A percentile compares a stretch with the other conserved stretches of the same genome.
Conservation (phyloP, 2,329 filamentous ascomycete genomes). For the Talaromyces sp. region DNA sequence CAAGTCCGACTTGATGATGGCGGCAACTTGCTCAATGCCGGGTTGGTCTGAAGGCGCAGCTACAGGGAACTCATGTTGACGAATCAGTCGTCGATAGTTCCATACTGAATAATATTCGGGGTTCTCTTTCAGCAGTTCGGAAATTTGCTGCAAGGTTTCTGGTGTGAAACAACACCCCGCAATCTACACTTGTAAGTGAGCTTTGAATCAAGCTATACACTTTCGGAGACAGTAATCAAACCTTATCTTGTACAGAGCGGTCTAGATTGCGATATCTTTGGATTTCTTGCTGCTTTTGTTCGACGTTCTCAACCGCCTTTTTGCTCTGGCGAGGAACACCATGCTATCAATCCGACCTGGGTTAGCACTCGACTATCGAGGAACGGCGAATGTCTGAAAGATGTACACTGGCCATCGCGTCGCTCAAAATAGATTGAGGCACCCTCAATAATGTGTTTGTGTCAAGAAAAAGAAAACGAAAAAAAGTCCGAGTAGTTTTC, state of each 20-base stretch:
- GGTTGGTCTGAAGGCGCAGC: conserved; percentile 24
- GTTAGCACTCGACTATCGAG: conserved; percentile 10
- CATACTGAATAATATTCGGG: conserved; percentile 46
- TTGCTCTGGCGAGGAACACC: conserved; percentile 67
- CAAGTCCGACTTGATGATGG: conserved; percentile 65
- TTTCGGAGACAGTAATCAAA: conserved; percentile 26
- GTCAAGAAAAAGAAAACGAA: neutral
- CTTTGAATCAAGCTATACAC: neutral
- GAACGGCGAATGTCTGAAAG: conserved; percentile 2
- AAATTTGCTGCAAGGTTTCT: conserved; percentile 39
- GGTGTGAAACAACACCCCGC: conserved; percentile 32
- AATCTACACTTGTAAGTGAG: conserved; percentile 24
- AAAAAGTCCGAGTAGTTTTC: neutral
- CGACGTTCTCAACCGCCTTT: conserved; percentile 63
- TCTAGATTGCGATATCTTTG: conserved; percentile 68
- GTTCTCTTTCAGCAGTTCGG: conserved; percentile 39
- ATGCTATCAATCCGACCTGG: conserved; percentile 55
- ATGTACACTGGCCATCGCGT: conserved; percentile 14
- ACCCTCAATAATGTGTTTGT: neutral
- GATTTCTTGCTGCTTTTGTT: conserved; percentile 70
- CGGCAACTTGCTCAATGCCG: conserved; percentile 41
- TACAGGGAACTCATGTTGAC: conserved; percentile 54
- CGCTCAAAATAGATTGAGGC: neutral
- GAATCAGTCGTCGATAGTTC: conserved; percentile 59
- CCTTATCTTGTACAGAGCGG: conserved; percentile 59